Conservation (phyloP, 805 yeast genomes). For the Komagataella pastoris region DNA sequence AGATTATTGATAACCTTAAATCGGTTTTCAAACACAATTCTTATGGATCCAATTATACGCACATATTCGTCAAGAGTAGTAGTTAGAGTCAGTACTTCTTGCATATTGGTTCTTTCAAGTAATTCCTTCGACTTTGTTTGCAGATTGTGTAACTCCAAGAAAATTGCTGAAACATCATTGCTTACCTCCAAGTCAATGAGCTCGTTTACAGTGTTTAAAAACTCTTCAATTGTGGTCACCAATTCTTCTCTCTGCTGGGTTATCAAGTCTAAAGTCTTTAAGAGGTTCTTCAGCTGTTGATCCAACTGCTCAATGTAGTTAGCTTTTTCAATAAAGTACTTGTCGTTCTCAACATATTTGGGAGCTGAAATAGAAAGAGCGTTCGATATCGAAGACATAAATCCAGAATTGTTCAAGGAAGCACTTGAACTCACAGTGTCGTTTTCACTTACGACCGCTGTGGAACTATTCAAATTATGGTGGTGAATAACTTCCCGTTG, state of each 20-base stretch:
- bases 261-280: slow-evolving; percentile 61
- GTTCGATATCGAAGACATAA: slow-evolving; percentile 55
- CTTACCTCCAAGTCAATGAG: slow-evolving; percentile 69
- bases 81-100: slow-evolving; percentile 78
- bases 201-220: slow-evolving; percentile 35
- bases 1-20: slow-evolving; percentile 37
- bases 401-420: slow-evolving; percentile 30
- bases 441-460: slow-evolving; percentile 10
- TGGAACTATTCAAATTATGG: slow-evolving; percentile 8
- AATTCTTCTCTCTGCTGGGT: slow-evolving; percentile 68
- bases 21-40: slow-evolving; percentile 63
- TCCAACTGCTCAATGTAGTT: slow-evolving; percentile 62
- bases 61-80: slow-evolving; percentile 80
- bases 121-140: slow-evolving; percentile 62
- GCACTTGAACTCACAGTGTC: slow-evolving; percentile 11
- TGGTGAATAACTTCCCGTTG: slow-evolving; percentile 39
- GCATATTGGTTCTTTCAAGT: slow-evolving; percentile 65
- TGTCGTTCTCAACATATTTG: slow-evolving; percentile 68
- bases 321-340: slow-evolving; percentile 59
- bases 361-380: slow-evolving; percentile 50
- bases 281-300: slow-evolving; percentile 52
- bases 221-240: slow-evolving; percentile 54
- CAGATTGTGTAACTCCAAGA: slow-evolving; percentile 58
- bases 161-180: slow-evolving; percentile 45
- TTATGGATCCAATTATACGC: slow-evolving; percentile 62